phyloP scores from a whole-genome alignment of 352 stramenopile species.

The Pythium rhizo-oryzae region DNA sequence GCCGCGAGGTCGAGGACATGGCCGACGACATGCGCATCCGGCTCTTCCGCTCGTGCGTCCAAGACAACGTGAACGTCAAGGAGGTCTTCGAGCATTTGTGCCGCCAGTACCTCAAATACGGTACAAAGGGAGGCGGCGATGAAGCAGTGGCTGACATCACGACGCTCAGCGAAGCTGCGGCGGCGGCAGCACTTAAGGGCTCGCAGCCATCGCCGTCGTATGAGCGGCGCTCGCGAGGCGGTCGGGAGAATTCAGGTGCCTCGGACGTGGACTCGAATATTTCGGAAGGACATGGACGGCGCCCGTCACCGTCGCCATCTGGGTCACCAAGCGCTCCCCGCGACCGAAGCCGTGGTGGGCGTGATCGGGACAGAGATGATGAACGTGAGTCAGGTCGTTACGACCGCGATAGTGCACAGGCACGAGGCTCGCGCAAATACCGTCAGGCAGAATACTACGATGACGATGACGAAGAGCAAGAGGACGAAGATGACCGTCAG shows the following conservation, averaged over 20 bases:
- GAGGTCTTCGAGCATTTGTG: conserved; percentile 72
- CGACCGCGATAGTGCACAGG: neutral
- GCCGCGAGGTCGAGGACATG: conserved; percentile 66
- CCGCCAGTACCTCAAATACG: conserved; percentile 49
- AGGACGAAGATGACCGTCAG: conserved; percentile 14
- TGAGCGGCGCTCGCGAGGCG: conserved; percentile 21
- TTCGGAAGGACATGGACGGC: conserved; percentile 9
- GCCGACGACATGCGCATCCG: conserved; percentile 56
- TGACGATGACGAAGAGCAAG: conserved; percentile 10
- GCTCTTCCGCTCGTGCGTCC: conserved; percentile 64
- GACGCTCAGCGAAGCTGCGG: conserved; percentile 44
- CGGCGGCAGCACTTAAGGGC: conserved; percentile 19
- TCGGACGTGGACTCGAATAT: conserved; percentile 40
- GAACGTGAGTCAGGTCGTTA: neutral
- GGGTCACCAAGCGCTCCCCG: conserved; percentile 21
- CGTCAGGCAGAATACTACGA: conserved; percentile 3
- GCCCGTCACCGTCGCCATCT: conserved; percentile 25
- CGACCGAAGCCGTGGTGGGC: conserved; percentile 2
- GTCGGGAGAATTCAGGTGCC: conserved; percentile 41
- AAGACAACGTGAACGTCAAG: conserved; percentile 77
- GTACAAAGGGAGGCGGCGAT: conserved; percentile 31
- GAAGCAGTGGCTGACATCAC: conserved; percentile 61
- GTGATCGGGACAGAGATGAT: conserved; percentile 3
- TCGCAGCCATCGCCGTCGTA: conserved; percentile 24
- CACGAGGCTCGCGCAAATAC: neutral